Percentiles rank a stretch among this genome's conserved stretches.
Conservation (phyloP, 2,329 filamentous ascomycete genomes). For the Myriosclerotinia curreyana region DNA sequence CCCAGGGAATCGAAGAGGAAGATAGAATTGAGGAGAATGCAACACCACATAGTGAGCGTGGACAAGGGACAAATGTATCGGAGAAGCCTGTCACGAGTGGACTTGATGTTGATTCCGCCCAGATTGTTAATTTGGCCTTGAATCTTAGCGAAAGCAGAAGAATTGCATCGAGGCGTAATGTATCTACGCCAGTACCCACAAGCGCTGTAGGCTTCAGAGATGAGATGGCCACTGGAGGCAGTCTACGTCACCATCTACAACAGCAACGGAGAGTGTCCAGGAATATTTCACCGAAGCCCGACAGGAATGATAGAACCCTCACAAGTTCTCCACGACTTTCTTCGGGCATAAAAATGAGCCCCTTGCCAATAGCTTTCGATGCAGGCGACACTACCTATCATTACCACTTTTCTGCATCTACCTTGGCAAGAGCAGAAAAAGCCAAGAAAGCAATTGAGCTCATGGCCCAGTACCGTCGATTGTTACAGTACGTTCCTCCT, state of each 20-base stretch:
- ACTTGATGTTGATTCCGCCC: conserved; percentile 72
- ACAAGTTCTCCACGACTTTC: conserved; percentile 43
- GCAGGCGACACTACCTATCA: conserved; percentile 48
- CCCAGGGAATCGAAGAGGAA: conserved; percentile 12
- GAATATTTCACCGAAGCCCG: conserved; percentile 57
- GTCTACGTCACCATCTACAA: conserved; percentile 66
- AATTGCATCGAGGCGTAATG: conserved; percentile 58
- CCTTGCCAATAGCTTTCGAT: conserved; percentile 51
- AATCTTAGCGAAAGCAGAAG: conserved; percentile 79
- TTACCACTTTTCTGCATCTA: conserved; percentile 74
- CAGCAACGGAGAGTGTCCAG: conserved; percentile 64
- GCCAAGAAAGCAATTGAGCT: conserved; percentile 84
- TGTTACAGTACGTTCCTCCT: conserved; percentile 76
- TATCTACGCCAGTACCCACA: conserved; percentile 48
- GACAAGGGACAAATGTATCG: conserved; percentile 8
- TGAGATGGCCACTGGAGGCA: conserved; percentile 51
- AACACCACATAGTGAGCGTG: conserved; percentile 15
- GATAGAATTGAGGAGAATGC: conserved; percentile 9
- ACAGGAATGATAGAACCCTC: conserved; percentile 39
- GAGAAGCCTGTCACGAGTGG: conserved; percentile 29
- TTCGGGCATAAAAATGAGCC: conserved; percentile 45
- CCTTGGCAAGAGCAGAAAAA: conserved; percentile 76
- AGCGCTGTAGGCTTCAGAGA: conserved; percentile 42
- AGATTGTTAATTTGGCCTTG: conserved; percentile 90
- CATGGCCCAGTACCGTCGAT: conserved; percentile 74